Base-by-base conservation (phyloP, 2,329 filamentous ascomycete species). In the Scleromitrula shiraiana region DNA sequence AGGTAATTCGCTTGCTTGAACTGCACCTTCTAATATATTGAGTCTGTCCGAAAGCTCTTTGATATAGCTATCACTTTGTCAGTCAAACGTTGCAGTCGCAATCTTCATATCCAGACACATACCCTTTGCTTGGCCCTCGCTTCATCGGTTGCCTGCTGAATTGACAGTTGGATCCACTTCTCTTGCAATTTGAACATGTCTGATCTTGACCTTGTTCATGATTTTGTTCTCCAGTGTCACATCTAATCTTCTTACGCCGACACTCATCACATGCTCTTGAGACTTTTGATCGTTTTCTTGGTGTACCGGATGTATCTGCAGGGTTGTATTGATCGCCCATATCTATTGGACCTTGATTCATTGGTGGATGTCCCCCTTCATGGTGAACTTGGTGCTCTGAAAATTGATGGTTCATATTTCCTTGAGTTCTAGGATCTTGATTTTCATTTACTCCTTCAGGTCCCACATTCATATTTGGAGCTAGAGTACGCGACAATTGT, bases 111-210 rank as follows among this genome's bases (percentile, higher is more conserved):
- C 10, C 7, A 22, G 44, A 9, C 15, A 53, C 70, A 59, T 74
- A 87, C 75, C 89, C 89, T 76, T 95, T 95, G 62, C 85, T 93
- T 2, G 89, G 88, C 2, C 89, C 88, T 52, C 87, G 77, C 67
- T 93, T 95, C 74, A 93, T 87, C 1, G 88, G 88, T 46, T 93
- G 83, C 42, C 89, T 78, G 65, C 86, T 94, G 63, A 95, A 95
- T 17, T 89, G 76, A 67, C 89, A 95, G 19, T 73, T 71, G n/a
- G 82, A 77, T n/a, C 78, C 77, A 7, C 86, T 82, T 45, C 88
- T 79, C 46, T 82, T 80, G 64, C 89, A 95, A 60, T 88, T 91
- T 2, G 85, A 85, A 61, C 89, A 95, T n/a, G n/a, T n/a, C n/a
- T n/a, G n/a, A n/a, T n/a, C n/a, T n/a, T n/a, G n/a, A n/a, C n/a